Base-by-base conservation (phyloP, 208 protist genomes). In the Acanthamoeba lugdunensis region DNA sequence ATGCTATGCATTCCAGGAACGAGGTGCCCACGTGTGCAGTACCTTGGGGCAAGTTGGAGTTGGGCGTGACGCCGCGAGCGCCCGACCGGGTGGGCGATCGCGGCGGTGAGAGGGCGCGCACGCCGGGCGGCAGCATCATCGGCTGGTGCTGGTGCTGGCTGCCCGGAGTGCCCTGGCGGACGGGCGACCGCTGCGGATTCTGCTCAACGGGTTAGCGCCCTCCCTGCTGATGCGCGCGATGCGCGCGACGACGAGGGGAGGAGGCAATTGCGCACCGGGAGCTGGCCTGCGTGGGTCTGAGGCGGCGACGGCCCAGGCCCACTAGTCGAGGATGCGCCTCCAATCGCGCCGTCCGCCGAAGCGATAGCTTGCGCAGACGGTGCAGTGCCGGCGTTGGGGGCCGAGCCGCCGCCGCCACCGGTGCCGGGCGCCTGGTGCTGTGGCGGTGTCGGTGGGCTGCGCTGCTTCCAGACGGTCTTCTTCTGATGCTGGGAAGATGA, bases 401-500 rank as follows among this genome's bases (percentile, higher is more conserved):
- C 11, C 56, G 56, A 33, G 33, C 56, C 56, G 56, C 56, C 56
- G 11, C 56, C 56, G 63, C 63, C 63, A 69, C 63, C n/a, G 13
- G 63, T 25, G 25, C n/a, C n/a, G 41, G 25, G 71, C 33, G 71
- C n/a, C 21, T 16, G n/a, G 33, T 48, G 25, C 30, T 33, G 30
- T 8, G n/a, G 33, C 71, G 71, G 21, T 48, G 11, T 14, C 18
- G 23, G 33, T 23, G 71, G 71, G 37, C n/a, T 79, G 5, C 71
- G n/a, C 37, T 79, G 71, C 37, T 79, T 79, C 71, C 71, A 79
- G 11, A 79, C 71, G 33, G 71, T 79, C 37, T 79, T 79, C 71
- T 79, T 79, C 21, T 79, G 71, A 21, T 79, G 71, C 71, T 79
- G 71, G 11, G 71, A 79, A 33, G 33, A 33, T 21, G 71, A 28